Evolutionary conservation across 371 early-diverging fungal genomes (phyloP), one percentile per base, ranked within the genome.

Genomic region (Actinomortierella wolfii): DNA sequence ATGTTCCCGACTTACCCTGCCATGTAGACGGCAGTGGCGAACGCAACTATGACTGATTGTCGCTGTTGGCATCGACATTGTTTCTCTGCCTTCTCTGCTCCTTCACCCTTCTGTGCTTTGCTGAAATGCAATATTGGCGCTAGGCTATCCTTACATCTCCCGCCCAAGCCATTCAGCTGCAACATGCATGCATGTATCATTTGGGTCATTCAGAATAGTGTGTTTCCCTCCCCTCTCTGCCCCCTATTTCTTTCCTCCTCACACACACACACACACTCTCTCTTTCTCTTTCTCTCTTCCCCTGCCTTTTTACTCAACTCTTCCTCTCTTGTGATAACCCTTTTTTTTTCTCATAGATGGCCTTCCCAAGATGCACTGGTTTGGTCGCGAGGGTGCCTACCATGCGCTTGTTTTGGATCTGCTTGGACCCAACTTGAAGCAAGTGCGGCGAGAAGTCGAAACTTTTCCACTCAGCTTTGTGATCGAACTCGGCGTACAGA

Each of bases 341-440:
- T 43, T 43, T 48, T 47, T 17, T 23, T 39, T 54, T 15, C 13
- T 23, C 39, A 41, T 69, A 87, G 89, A 68, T 61, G 95, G 95
- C 46, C 88, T 97, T 43, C 94, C 98, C 2, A 78, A 68, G 20
- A 87, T 88, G 23, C 91, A 94, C 70, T 95, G 95, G 84, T 96
- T 90, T 83, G 97, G 97, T 23, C 89, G 89, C 63, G 94, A 96
- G 76, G 95, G 93, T 7, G 83, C 89, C 6, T 93, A 93, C 78
- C 90, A 94, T 73, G 85, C 93, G 15, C 82, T 96, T 41, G 92
- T 97, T 55, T 93, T 99, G 67, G 99, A 99, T 74, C 82, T 99
- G 45, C 87, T 99, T 28, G 99, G 99, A 13, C 93, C 93, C 4
- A 92, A 88, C 71, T 76, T 99, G 29, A 96, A 99, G 75, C 90